Conservation (phyloP, 2,329 filamentous ascomycete species). For the Nakataea oryzae region DNA sequence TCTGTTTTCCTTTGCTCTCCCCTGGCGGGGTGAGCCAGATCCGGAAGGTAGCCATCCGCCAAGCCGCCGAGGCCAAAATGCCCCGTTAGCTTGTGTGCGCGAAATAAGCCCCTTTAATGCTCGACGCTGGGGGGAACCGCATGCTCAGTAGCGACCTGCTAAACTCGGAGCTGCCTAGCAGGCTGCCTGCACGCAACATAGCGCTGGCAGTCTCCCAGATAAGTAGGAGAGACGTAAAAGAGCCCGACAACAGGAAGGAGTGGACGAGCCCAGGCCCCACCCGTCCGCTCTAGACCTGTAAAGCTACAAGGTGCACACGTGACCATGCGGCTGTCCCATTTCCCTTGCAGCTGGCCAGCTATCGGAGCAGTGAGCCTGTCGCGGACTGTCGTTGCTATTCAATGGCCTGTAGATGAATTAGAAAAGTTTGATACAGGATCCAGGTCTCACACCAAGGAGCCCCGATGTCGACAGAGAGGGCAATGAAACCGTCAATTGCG, state of each 20-base stretch:
- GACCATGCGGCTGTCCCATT: neutral
- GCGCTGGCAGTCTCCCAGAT: neutral
- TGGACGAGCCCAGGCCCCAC: too few species aligned
- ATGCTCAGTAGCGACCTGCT: neutral
- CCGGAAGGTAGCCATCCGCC: neutral
- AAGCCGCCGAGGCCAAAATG: neutral
- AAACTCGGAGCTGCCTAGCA: too few species aligned
- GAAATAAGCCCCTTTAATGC: neutral
- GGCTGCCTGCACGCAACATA: too few species aligned
- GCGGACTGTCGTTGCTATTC: neutral
- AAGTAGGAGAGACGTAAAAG: neutral
- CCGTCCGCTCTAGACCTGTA: too few species aligned
- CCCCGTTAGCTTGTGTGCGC: too few species aligned
- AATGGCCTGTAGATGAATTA: neutral
- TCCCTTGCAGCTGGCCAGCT: neutral
- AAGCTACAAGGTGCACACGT: neutral
- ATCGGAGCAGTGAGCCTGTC: neutral
- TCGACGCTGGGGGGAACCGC: neutral
- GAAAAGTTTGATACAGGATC: neutral
- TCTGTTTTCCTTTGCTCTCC: neutral
- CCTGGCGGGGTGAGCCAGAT: neutral
- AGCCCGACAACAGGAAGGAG: neutral
- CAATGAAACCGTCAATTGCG: neutral
- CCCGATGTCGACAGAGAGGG: neutral
- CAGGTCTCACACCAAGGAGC: neutral